phyloP scores from a whole-genome alignment of 75 land plant species.

The Larix kaempferi region DNA sequence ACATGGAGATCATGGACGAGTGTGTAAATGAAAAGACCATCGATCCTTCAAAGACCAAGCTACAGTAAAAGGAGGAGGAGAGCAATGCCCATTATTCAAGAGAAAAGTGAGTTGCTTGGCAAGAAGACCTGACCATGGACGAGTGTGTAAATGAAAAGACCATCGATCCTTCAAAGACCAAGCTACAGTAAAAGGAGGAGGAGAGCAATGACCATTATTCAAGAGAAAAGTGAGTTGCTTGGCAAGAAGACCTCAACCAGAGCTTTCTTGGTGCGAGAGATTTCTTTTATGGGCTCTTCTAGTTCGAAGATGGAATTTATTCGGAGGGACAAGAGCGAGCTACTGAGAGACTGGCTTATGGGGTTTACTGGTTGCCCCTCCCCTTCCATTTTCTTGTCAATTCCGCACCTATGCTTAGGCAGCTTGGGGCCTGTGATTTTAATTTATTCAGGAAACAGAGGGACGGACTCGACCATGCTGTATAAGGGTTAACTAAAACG shows the following conservation, averaged over 20 bases:
- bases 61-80: constrained; percentile 16
- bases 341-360: neutral
- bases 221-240: neutral
- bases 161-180: too few species aligned
- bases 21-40: too few species aligned
- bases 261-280: neutral
- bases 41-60: too few species aligned
- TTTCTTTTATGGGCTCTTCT: neutral
- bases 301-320: neutral
- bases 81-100: neutral
- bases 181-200: constrained; percentile 15
- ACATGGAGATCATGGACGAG: too few species aligned
- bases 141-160: too few species aligned
- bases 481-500: too few species aligned
- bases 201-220: neutral
- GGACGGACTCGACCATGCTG: too few species aligned
- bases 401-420: too few species aligned
- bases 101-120: neutral
- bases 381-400: neutral
- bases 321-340: neutral
- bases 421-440: too few species aligned
- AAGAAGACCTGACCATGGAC: too few species aligned
- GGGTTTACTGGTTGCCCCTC: neutral
- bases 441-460: too few species aligned
- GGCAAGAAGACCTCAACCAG: neutral